phyloP scores from a whole-genome alignment of 257 asterid genomes.

The Solanum sitiens region DNA sequence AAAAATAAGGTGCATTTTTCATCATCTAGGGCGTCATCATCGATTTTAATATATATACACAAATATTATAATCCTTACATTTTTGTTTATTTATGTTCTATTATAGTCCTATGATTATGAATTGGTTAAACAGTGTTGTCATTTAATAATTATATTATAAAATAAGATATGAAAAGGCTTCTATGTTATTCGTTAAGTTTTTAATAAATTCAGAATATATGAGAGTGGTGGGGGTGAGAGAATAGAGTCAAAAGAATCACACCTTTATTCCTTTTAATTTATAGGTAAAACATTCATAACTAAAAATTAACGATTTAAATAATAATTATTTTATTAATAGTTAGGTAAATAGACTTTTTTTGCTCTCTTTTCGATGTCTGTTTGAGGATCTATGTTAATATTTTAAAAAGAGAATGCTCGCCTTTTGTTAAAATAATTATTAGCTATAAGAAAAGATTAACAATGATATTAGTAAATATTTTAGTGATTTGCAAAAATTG shows the following conservation, averaged over 20 bases:
- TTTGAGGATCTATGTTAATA: neutral
- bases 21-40: constrained; percentile 53
- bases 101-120: neutral
- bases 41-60: constrained; percentile 9
- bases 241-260: neutral
- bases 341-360: neutral
- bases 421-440: neutral
- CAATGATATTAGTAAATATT: neutral
- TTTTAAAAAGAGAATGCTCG: neutral
- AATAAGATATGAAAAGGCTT: neutral
- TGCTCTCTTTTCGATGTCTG: neutral
- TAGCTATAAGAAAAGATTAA: neutral
- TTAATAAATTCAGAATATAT: neutral
- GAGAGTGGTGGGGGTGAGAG: neutral
- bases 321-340: neutral
- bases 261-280: neutral
- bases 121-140: neutral
- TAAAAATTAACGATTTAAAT: neutral
- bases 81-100: constrained; percentile 14
- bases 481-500: neutral
- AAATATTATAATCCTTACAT: neutral
- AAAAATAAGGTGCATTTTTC: constrained; percentile 22
- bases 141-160: neutral
- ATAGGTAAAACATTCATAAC: neutral
- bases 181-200: neutral